A percentile compares a stretch with the other conserved stretches of the same genome.
These are phyloP conservation scores for Vachellia collinsii DNA, from an alignment of 306 rosid genomes.

Conservation along the genomic window DNA sequence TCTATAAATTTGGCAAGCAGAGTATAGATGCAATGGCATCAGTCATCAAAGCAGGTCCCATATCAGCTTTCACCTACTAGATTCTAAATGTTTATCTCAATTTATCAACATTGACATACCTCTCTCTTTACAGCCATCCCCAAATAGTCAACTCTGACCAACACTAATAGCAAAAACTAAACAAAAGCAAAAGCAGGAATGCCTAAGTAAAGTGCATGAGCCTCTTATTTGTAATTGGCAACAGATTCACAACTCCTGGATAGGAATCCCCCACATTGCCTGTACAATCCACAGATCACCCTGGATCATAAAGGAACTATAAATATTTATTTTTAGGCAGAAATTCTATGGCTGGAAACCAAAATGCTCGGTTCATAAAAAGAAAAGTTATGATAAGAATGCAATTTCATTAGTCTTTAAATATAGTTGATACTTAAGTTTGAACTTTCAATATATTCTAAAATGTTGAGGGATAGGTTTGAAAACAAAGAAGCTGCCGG, in stretches of 20 bases:
- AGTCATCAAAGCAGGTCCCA: background rate
- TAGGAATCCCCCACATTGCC: slow-evolving; percentile 19
- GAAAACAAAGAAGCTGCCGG: background rate
- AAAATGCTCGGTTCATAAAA: slow-evolving; percentile 3
- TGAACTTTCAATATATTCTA: background rate
- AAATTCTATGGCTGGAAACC: background rate
- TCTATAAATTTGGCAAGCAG: background rate
- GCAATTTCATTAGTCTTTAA: background rate
- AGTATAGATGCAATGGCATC: background rate
- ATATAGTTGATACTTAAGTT: background rate
- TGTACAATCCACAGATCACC: slow-evolving; percentile 16
- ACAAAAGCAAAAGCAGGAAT: background rate
- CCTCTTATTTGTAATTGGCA: slow-evolving; percentile 6
- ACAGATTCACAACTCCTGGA: slow-evolving; percentile 15
- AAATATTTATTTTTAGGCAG: background rate
- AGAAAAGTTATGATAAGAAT: background rate
- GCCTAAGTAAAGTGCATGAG: background rate
- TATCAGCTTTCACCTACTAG: background rate
- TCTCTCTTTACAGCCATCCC: background rate
- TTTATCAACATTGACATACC: background rate
- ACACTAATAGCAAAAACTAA: background rate
- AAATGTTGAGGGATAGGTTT: background rate
- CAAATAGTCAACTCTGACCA: slow-evolving; percentile 1
- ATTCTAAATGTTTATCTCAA: slow-evolving; percentile 4
- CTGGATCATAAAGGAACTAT: background rate